phyloP scores from a whole-genome alignment of 2,329 filamentous ascomycete genomes.

The Xenosphaeropsis pyriputrescens region DNA sequence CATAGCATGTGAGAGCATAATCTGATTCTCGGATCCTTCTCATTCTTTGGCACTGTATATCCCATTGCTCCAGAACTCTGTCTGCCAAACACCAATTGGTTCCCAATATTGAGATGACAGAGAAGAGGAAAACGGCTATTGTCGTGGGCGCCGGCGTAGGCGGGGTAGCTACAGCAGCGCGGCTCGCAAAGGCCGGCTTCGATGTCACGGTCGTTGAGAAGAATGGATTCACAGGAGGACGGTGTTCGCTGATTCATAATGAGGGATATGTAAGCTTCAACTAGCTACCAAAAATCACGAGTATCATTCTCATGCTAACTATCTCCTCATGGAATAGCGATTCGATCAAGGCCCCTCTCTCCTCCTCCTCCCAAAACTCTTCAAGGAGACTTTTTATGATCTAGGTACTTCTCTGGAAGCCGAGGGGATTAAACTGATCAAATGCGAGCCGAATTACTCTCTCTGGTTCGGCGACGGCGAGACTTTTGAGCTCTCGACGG shows the following conservation, averaged over 20 bases:
- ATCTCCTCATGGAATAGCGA: constrained; percentile 24
- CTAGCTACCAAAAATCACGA: background rate
- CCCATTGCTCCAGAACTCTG: no score
- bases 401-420: constrained; percentile 49
- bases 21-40: no score
- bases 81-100: no score
- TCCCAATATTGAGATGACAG: constrained; percentile 10
- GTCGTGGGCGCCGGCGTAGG: constrained; percentile 55
- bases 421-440: constrained; percentile 53
- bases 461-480: constrained; percentile 59
- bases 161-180: constrained; percentile 56
- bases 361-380: constrained; percentile 55
- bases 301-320: background rate
- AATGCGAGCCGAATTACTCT: constrained; percentile 64
- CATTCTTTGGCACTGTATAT: no score
- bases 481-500: constrained; percentile 48
- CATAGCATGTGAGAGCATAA: no score
- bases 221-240: constrained; percentile 56
- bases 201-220: constrained; percentile 67
- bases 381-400: constrained; percentile 54
- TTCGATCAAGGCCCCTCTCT: constrained; percentile 70
- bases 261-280: constrained; percentile 33
- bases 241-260: constrained; percentile 50
- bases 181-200: constrained; percentile 56
- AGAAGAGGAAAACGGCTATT: constrained; percentile 30